Conservation (phyloP, 768 basidiomycete genomes). For the Fibroporia radiculosa region DNA sequence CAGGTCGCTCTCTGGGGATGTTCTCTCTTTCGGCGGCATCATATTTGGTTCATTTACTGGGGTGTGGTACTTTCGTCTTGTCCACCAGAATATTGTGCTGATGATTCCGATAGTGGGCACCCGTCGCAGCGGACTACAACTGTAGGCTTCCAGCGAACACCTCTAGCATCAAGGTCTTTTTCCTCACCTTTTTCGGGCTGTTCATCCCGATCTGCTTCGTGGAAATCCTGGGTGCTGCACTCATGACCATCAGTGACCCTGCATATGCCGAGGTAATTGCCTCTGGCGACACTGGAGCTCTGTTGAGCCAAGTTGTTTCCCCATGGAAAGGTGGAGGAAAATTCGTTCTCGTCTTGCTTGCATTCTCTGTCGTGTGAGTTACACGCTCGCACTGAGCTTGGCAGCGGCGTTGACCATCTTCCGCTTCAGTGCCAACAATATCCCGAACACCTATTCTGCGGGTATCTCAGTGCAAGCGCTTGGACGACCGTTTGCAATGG, state of each 20-base stretch:
- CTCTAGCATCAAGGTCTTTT: slow-evolving; percentile 34
- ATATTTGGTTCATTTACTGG: slow-evolving; percentile 41
- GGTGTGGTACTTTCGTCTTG: slow-evolving; percentile 11
- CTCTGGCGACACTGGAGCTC: slow-evolving; percentile 35
- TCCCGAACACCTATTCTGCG: slow-evolving; percentile 39
- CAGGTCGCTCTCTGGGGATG: slow-evolving; percentile 34
- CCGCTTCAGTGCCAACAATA: slow-evolving; percentile 36
- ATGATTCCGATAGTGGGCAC: slow-evolving; percentile 30
- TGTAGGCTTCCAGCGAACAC: slow-evolving; percentile 39
- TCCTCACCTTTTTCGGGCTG: slow-evolving; percentile 42
- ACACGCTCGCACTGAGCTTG: background rate
- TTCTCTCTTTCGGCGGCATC: slow-evolving; percentile 46
- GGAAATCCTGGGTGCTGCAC: slow-evolving; percentile 40
- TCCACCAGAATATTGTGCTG: background rate
- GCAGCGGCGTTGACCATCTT: background rate
- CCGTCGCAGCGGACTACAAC: slow-evolving; percentile 49
- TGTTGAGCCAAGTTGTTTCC: slow-evolving; percentile 33
- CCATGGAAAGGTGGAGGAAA: slow-evolving; percentile 35
- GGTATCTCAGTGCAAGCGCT: slow-evolving; percentile 38
- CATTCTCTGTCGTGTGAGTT: slow-evolving; percentile 31
- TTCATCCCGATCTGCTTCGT: slow-evolving; percentile 41
- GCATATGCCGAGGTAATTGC: slow-evolving; percentile 30
- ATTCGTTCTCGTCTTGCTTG: slow-evolving; percentile 39
- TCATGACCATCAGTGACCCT: slow-evolving; percentile 30
- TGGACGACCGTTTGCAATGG: slow-evolving; percentile 30